Evolutionary conservation across 176 grass and related monocot genomes (phyloP), one percentile per base, ranked within the genome.

Genomic region (Bromus sterilis): DNA sequence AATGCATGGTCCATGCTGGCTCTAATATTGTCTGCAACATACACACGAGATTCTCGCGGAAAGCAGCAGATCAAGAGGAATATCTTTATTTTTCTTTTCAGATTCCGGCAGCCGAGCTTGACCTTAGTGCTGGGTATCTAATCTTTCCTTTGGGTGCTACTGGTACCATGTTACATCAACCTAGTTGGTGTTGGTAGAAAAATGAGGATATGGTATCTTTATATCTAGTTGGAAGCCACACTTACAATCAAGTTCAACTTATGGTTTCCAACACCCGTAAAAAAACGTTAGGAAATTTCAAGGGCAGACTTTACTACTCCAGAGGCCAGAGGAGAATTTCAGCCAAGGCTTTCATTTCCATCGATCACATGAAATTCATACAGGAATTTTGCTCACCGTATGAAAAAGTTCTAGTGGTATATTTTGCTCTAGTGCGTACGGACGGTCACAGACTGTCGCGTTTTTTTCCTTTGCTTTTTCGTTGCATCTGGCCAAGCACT

Each of bases 11-110:
- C 55, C 30, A 63, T 33, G 10, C 13, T 68, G 20, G 74, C 6
- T 40, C 12, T 35, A 65, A 80, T 86, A 80, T 65, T 86, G 66
- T 64, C 56, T 41, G 3, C 21, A 85, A 69, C 66, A 4, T 13
- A n/a, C 23, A 24, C 36, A 23, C 16, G n/a, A 24, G 31, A 51
- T 60, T 69, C 48, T 14, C 34, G 7, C 55, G 16, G 6, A 41
- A 41, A 39, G 23, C 33, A 80, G 32, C 33, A 11, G 3, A 30
- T 56, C 25, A 3, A 12, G 6, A 40, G 11, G 16, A 42, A 32
- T 32, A 31, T 70, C 32, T 77, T 23, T 4, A 13, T 3, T n/a
- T 5, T 28, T 4, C 36, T 29, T 35, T 42, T 29, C 9, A n/a
- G 9, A 21, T 70, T 39, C 10, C 7, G 36, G n/a, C 14, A 42